Conservation (phyloP, 2,329 filamentous ascomycete genomes). For the Venturia oleaginea region DNA sequence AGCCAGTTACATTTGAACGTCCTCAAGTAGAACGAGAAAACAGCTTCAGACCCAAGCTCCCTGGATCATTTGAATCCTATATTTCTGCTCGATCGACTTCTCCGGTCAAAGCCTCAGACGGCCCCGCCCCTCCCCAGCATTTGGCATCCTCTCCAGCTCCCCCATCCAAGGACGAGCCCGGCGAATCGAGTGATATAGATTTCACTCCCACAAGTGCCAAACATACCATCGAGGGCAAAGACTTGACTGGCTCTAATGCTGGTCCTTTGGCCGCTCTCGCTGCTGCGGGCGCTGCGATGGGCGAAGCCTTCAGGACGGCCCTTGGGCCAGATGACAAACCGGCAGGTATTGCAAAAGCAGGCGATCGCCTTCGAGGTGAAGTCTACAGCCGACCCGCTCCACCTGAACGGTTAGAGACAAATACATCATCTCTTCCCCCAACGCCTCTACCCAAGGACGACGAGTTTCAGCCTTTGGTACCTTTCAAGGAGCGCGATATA, state of each 20-base stretch:
- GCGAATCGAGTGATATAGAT: conserved; percentile 7
- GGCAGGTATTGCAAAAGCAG: conserved; percentile 15
- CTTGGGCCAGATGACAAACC: conserved; percentile 23
- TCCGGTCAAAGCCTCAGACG: background rate
- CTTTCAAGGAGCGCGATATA: conserved; percentile 18
- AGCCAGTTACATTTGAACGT: conserved; percentile 11
- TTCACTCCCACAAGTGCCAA: conserved; percentile 28
- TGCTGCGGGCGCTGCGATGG: conserved; percentile 40
- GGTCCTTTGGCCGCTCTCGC: conserved; percentile 36
- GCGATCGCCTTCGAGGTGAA: conserved; percentile 18
- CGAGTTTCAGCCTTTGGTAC: conserved; percentile 27
- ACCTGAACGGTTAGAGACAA: conserved; percentile 28
- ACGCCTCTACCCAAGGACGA: conserved; percentile 40
- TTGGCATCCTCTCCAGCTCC: background rate
- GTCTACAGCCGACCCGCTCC: conserved; percentile 30
- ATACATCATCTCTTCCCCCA: conserved; percentile 31
- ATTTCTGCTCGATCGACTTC: background rate
- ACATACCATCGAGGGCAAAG: conserved; percentile 20
- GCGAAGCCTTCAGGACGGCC: conserved; percentile 34
- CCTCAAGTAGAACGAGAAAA: conserved; percentile 10
- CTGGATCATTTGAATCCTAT: conserved; percentile 14
- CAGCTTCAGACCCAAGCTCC: conserved; percentile 14
- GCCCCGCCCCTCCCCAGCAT: background rate
- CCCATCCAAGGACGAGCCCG: background rate
- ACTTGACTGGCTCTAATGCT: conserved; percentile 16